A percentile compares a stretch with the other conserved stretches of the same genome.
Conservation (phyloP, 495 filamentous ascomycete species). For the Pyrenula aspistea region DNA sequence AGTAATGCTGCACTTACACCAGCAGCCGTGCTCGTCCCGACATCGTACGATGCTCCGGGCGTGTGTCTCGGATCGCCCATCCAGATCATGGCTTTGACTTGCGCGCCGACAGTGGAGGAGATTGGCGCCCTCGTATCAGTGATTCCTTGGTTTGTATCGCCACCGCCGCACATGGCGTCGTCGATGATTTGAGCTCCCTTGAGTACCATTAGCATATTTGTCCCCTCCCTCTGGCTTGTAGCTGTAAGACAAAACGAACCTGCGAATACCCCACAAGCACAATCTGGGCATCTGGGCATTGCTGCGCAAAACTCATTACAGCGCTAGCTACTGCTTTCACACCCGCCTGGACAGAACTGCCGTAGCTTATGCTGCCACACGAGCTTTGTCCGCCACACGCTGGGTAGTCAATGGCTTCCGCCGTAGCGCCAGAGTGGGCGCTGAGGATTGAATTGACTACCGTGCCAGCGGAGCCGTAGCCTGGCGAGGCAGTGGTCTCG, state of each 20-base stretch:
- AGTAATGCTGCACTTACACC: constrained; percentile 39
- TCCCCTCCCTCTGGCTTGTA: no score
- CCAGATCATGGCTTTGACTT: constrained; percentile 49
- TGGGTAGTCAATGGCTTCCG: constrained; percentile 47
- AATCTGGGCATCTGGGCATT: constrained; percentile 44
- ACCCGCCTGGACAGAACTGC: constrained; percentile 36
- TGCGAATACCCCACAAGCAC: constrained; percentile 52
- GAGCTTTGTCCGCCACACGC: constrained; percentile 42
- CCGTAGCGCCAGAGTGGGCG: constrained; percentile 36
- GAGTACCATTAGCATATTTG: neutral
- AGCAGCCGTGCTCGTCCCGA: constrained; percentile 41
- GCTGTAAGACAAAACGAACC: constrained; percentile 25
- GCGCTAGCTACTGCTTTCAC: constrained; percentile 39
- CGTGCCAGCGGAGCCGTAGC: constrained; percentile 37
- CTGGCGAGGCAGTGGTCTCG: constrained; percentile 45
- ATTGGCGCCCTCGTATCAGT: constrained; percentile 33
- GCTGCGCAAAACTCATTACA: constrained; percentile 37
- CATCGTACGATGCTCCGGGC: constrained; percentile 42
- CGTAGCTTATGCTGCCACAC: constrained; percentile 40
- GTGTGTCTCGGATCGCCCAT: constrained; percentile 49
- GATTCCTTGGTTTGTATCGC: constrained; percentile 36
- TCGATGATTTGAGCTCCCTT: constrained; percentile 56
- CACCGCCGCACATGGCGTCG: constrained; percentile 49
- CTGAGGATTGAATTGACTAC: constrained; percentile 36
- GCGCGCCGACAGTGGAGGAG: constrained; percentile 28